Conservation (phyloP, 2,329 filamentous ascomycete genomes). For the Trichoderma guizhouense region DNA sequence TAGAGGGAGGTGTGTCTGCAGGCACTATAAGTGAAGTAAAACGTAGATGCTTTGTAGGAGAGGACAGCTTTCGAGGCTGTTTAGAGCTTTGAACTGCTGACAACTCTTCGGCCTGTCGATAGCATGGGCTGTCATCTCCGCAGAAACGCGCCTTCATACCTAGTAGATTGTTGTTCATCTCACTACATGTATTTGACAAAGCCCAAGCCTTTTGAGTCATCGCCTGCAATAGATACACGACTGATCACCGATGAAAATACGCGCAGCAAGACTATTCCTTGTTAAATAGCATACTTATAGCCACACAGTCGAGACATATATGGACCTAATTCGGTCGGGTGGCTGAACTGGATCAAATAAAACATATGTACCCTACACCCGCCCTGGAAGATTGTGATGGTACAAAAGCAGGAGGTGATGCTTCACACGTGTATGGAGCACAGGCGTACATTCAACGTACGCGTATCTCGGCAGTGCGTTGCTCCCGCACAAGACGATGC, state of each 20-base stretch:
- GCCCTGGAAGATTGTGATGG: not conserved
- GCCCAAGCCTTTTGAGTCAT: no score
- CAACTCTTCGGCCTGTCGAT: no score
- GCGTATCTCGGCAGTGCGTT: constrained; percentile 6
- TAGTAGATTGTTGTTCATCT: no score
- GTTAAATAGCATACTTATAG: not conserved
- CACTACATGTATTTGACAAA: no score
- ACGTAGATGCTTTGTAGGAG: no score
- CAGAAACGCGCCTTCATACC: no score
- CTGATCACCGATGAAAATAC: not conserved
- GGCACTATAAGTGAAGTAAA: no score
- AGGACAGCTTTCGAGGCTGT: no score
- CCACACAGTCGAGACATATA: not conserved
- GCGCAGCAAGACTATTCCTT: not conserved
- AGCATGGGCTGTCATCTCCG: no score
- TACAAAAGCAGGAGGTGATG: not conserved
- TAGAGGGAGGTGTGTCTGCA: no score
- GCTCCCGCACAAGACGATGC: not conserved
- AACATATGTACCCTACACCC: not conserved
- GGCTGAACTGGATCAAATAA: not conserved
- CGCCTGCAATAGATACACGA: not conserved
- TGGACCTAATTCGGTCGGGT: not conserved
- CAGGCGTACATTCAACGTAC: not conserved
- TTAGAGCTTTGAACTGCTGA: no score
- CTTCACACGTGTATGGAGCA: not conserved